These are phyloP conservation scores for Trametes cingulata DNA, from an alignment of 768 basidiomycete species.

Conservation along the genomic window DNA sequence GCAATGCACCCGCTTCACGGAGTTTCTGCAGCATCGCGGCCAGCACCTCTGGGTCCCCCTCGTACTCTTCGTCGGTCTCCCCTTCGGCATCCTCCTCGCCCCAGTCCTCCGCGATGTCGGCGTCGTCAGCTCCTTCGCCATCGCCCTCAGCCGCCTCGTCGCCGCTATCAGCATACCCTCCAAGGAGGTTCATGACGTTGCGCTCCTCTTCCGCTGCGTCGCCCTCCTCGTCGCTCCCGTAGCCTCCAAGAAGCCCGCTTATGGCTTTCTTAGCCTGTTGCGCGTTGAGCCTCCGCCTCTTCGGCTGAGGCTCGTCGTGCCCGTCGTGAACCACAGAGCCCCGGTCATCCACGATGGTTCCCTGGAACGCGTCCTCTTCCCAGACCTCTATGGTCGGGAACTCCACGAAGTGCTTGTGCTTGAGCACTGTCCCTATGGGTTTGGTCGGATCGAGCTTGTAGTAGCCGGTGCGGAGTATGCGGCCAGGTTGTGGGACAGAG, in stretches of 20 bases:
- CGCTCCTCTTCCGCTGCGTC: slow-evolving; percentile 38
- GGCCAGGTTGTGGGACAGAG: slow-evolving; percentile 23
- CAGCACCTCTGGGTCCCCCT: slow-evolving; percentile 40
- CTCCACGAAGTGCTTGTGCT: slow-evolving; percentile 72
- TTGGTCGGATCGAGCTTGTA: slow-evolving; percentile 56
- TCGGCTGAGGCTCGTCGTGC: slow-evolving; percentile 41
- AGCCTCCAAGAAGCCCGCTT: slow-evolving; percentile 56
- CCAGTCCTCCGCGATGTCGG: slow-evolving; percentile 23
- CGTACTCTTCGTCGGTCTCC: slow-evolving; percentile 35
- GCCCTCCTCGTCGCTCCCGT: slow-evolving; percentile 51
- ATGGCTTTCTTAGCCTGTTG: slow-evolving; percentile 58
- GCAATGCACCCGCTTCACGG: slow-evolving; percentile 36
- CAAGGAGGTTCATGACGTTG: slow-evolving; percentile 43
- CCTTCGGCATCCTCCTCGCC: slow-evolving; percentile 38
- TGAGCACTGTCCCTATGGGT: slow-evolving; percentile 50
- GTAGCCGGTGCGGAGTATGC: slow-evolving; percentile 40
- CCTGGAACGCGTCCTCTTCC: slow-evolving; percentile 60
- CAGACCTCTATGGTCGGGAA: slow-evolving; percentile 83
- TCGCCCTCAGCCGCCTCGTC: slow-evolving; percentile 20
- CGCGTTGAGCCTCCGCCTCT: slow-evolving; percentile 57
- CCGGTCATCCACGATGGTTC: slow-evolving; percentile 55
- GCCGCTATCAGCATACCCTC: slow-evolving; percentile 53
- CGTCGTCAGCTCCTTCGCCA: background rate
- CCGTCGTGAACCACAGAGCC: slow-evolving; percentile 43
- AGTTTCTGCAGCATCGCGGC: slow-evolving; percentile 45